phyloP scores from a whole-genome alignment of 441 rosid species.

The Adansonia grandidieri region DNA sequence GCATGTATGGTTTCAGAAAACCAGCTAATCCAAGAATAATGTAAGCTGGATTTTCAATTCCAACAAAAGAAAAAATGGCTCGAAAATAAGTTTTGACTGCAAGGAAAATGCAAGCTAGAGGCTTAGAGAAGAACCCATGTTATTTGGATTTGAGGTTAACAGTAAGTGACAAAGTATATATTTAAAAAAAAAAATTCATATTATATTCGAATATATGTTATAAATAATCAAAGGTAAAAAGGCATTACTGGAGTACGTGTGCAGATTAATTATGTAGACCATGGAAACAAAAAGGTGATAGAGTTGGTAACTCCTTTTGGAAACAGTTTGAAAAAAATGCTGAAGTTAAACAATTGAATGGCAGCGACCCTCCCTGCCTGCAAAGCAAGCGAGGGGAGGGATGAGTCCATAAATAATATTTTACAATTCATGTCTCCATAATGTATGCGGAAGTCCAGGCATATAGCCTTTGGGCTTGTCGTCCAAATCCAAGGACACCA shows the following conservation, averaged over 20 bases:
- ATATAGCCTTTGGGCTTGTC: not conserved
- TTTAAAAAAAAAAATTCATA: too few relatives aligned
- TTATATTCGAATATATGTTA: too few relatives aligned
- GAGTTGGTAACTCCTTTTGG: slow-evolving; percentile 12
- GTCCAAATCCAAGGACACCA: slow-evolving; percentile 3
- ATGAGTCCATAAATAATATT: not conserved
- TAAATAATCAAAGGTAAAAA: too few relatives aligned
- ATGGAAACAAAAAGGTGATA: slow-evolving; percentile 1
- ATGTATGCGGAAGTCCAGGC: not conserved
- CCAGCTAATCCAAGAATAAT: not conserved
- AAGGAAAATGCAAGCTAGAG: not conserved
- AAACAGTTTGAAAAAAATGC: slow-evolving; percentile 1
- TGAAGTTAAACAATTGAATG: not conserved
- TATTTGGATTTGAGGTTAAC: too few relatives aligned
- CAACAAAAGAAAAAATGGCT: too few relatives aligned
- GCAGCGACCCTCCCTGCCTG: not conserved
- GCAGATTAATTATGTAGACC: not conserved
- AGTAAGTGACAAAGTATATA: too few relatives aligned
- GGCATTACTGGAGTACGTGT: too few relatives aligned
- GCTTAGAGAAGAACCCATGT: not conserved
- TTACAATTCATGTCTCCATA: not conserved
- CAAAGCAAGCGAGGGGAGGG: not conserved
- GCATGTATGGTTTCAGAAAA: slow-evolving; percentile 10
- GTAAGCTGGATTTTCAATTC: not conserved
- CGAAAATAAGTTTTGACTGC: too few relatives aligned